These are phyloP conservation scores for Dunaliella sp. DNA, from an alignment of 139 green algal species.

Conservation along the genomic window DNA sequence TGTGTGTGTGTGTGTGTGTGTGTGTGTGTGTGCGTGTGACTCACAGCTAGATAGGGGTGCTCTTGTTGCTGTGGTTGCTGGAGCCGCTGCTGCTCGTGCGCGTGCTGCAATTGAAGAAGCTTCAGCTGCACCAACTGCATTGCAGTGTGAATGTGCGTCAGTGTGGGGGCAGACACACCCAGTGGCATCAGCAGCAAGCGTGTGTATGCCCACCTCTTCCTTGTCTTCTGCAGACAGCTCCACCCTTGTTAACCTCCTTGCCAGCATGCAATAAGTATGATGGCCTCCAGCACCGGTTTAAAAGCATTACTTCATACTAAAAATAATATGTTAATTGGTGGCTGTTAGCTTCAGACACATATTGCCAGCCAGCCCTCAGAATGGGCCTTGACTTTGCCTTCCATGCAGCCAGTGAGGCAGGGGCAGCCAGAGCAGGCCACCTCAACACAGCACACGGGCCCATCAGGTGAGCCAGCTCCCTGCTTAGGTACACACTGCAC, in stretches of 20 bases:
- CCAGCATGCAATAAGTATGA: neutral
- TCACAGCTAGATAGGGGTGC: too few species aligned
- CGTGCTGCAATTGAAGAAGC: conserved; percentile 1
- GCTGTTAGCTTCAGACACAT: neutral
- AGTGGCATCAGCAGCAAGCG: too few species aligned
- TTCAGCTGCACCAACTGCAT: too few species aligned
- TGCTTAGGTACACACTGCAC: too few species aligned
- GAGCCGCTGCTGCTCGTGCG: conserved; percentile 6
- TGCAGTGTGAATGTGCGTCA: too few species aligned
- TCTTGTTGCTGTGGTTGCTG: conserved; percentile 20
- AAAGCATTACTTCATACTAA: neutral
- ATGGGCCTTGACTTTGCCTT: neutral
- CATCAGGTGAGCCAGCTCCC: too few species aligned
- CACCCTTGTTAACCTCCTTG: neutral
- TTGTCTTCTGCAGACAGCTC: neutral
- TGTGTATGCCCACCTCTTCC: conserved; percentile 1
- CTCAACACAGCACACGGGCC: neutral
- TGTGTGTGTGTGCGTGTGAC: too few species aligned
- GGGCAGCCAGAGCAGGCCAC: neutral
- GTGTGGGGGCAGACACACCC: too few species aligned
- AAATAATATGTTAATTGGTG: neutral
- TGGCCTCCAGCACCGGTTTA: neutral
- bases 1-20: too few species aligned
- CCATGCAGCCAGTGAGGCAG: neutral
- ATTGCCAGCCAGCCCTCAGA: neutral